phyloP scores from a whole-genome alignment of 805 yeast species.

The Candida sonorensis region DNA sequence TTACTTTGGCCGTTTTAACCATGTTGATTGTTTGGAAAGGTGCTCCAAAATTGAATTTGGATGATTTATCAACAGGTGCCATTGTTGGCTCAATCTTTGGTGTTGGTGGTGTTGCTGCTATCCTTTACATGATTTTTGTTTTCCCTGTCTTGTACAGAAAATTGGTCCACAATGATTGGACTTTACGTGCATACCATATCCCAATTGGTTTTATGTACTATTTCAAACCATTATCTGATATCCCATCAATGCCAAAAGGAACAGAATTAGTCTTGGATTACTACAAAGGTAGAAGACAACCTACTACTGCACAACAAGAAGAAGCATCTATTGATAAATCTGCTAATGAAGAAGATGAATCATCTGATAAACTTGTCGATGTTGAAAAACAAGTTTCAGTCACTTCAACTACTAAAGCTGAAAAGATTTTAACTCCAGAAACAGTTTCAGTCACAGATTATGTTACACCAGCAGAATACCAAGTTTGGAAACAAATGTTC shows the following conservation, averaged over 20 bases:
- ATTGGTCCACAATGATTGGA: slow-evolving; percentile 60
- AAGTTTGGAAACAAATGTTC: slow-evolving; percentile 32
- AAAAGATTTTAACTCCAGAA: slow-evolving; percentile 27
- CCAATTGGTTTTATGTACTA: slow-evolving; percentile 49
- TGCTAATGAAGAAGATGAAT: slow-evolving; percentile 2
- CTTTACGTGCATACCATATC: slow-evolving; percentile 49
- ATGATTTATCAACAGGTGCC: slow-evolving; percentile 44
- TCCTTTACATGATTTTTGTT: slow-evolving; percentile 45
- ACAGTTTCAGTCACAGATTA: slow-evolving; percentile 4
- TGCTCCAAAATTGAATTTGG: slow-evolving; percentile 58
- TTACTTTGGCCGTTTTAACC: slow-evolving; percentile 55
- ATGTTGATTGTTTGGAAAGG: slow-evolving; percentile 81
- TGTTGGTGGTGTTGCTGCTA: slow-evolving; percentile 51
- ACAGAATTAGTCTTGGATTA: slow-evolving; percentile 52
- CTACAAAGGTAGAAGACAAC: slow-evolving; percentile 52
- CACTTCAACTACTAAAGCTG: slow-evolving; percentile 10
- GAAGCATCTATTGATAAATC: neutral
- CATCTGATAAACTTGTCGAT: slow-evolving; percentile 13
- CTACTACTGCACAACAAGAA: neutral
- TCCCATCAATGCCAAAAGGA: slow-evolving; percentile 64
- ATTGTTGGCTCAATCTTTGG: slow-evolving; percentile 57
- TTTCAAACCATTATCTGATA: slow-evolving; percentile 48
- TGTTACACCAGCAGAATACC: slow-evolving; percentile 11
- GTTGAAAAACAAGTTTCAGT: slow-evolving; percentile 7
- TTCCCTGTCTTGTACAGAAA: slow-evolving; percentile 59